phyloP scores from a whole-genome alignment of 371 early-diverging fungal genomes.

The Apophysomyces elegans region DNA sequence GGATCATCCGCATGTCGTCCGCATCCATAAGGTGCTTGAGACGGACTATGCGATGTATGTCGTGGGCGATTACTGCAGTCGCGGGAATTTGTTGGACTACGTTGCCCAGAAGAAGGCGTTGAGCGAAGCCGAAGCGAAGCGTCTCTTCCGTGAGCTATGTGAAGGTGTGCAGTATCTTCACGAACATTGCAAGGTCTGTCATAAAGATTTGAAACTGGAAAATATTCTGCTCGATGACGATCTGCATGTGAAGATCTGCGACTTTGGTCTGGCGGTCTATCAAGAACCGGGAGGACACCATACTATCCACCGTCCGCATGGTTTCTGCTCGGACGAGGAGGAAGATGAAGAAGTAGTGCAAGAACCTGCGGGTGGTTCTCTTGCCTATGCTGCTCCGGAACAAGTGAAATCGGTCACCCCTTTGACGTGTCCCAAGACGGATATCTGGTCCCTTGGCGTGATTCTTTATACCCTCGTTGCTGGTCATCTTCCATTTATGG shows the following conservation, averaged over 20 bases:
- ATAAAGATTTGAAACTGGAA: conserved; percentile 94
- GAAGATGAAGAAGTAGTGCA: not conserved
- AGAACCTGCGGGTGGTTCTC: conserved; percentile 60
- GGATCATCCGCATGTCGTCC: conserved; percentile 70
- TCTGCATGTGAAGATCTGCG: conserved; percentile 75
- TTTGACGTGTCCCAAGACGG: conserved; percentile 59
- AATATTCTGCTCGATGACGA: conserved; percentile 74
- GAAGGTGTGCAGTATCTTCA: conserved; percentile 85
- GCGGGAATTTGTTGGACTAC: conserved; percentile 57
- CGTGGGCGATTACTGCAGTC: conserved; percentile 69
- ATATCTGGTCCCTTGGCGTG: conserved; percentile 88
- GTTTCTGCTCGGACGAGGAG: conserved; percentile 9
- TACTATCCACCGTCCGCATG: not conserved
- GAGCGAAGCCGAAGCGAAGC: conserved; percentile 48
- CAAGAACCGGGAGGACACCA: conserved; percentile 22
- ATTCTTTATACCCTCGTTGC: conserved; percentile 75
- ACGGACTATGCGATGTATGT: conserved; percentile 68
- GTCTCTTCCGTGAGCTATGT: conserved; percentile 71
- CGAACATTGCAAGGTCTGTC: conserved; percentile 69
- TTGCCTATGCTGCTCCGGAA: conserved; percentile 84
- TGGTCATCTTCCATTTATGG: conserved; percentile 78
- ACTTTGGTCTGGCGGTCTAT: conserved; percentile 86
- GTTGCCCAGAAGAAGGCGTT: conserved; percentile 24
- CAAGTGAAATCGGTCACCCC: conserved; percentile 52
- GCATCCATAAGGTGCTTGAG: conserved; percentile 65